phyloP scores from a whole-genome alignment of 805 yeast species.

The Candida taoyuanica region DNA sequence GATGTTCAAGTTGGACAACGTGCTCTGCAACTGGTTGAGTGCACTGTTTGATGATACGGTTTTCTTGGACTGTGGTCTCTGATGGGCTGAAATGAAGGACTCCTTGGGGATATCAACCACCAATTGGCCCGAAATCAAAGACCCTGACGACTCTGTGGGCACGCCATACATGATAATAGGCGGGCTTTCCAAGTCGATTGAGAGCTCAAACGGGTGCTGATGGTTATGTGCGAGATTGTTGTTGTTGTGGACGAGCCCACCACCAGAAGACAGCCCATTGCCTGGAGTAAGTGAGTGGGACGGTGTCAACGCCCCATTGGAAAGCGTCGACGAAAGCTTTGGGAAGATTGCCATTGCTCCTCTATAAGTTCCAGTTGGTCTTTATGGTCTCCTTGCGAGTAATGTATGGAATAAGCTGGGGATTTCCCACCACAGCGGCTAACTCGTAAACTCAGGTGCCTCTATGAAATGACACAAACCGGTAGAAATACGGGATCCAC shows the following conservation, averaged over 20 bases:
- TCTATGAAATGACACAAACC: too few relatives aligned
- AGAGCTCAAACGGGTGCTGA: conserved; percentile 39
- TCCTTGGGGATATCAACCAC: conserved; percentile 46
- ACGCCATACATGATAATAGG: conserved; percentile 84
- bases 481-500: too few relatives aligned
- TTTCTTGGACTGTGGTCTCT: conserved; percentile 20
- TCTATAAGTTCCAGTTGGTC: not conserved
- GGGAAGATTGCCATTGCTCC: conserved; percentile 24
- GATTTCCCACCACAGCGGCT: too few relatives aligned
- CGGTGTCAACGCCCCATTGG: conserved; percentile 9
- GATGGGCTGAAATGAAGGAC: conserved; percentile 17
- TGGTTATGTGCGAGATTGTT: conserved; percentile 23
- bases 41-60: conserved; percentile 11
- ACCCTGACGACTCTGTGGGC: conserved; percentile 76
- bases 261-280: not conserved
- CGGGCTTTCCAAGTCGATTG: conserved; percentile 78
- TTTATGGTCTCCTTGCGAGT: too few relatives aligned
- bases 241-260: too few relatives aligned
- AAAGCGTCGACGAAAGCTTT: conserved; percentile 22
- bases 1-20: conserved; percentile 24
- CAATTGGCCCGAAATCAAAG: conserved; percentile 76
- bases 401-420: too few relatives aligned
- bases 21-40: conserved; percentile 18
- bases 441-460: too few relatives aligned
- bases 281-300: conserved; percentile 1